phyloP scores from a whole-genome alignment of 148 eudicot species.

The Rhododendron williamsianum region DNA sequence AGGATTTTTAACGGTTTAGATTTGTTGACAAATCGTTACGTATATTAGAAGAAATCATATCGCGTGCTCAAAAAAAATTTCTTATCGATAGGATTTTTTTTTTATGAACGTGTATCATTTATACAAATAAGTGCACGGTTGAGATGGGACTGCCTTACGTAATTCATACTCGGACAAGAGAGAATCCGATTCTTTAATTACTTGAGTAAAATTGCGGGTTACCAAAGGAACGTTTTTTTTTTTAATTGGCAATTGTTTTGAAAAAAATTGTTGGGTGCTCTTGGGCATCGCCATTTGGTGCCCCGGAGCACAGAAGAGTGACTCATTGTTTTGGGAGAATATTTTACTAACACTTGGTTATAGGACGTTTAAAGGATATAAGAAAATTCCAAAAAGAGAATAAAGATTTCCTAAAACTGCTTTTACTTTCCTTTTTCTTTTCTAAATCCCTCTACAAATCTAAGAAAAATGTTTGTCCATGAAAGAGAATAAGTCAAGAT shows the following conservation, averaged over 20 bases:
- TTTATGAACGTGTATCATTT: no score
- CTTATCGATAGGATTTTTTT: background rate
- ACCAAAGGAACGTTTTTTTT: background rate
- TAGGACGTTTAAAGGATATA: background rate
- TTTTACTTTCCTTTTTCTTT: background rate
- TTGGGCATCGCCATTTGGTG: background rate
- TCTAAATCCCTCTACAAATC: background rate
- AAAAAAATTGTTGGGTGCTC: background rate
- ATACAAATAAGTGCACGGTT: background rate
- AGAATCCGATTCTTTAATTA: background rate
- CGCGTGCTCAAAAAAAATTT: no score
- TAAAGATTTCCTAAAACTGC: background rate
- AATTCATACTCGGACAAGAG: no score
- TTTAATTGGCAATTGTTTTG: background rate
- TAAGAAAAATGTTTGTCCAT: background rate
- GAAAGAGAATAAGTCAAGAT: background rate
- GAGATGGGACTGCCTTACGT: background rate
- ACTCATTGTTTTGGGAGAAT: background rate
- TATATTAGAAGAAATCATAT: background rate
- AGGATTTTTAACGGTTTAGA: no score
- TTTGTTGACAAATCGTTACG: no score
- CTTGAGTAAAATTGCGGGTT: background rate
- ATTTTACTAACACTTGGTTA: background rate
- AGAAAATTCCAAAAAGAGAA: background rate
- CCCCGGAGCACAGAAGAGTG: background rate